Evolutionary conservation across 257 asterid genomes (phyloP).

Genomic region (Solanum chiquidenum): DNA sequence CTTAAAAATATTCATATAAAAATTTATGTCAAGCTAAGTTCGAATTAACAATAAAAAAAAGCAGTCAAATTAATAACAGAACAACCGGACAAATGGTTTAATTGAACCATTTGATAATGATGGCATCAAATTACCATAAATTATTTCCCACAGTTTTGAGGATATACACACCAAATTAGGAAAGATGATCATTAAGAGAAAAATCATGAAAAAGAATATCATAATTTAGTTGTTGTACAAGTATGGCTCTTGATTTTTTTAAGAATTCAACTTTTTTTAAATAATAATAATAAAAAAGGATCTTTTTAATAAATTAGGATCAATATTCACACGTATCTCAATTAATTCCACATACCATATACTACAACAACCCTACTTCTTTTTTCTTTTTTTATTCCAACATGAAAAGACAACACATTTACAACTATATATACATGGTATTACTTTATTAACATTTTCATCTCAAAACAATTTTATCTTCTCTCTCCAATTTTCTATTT

Average conservation of each 20-base stretch:
- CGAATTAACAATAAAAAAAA: no score
- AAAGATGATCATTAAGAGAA: background rate
- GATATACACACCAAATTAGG: background rate
- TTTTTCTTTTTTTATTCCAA: background rate
- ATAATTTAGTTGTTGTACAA: no score
- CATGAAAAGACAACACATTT: background rate
- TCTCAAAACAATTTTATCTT: background rate
- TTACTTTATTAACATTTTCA: background rate
- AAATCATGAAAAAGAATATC: no score
- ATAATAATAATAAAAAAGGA: no score
- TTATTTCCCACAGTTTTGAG: background rate
- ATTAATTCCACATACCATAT: background rate
- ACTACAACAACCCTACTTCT: background rate
- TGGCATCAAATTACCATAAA: background rate
- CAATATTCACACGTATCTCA: background rate
- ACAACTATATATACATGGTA: background rate
- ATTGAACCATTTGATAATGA: background rate
- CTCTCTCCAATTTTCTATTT: background rate
- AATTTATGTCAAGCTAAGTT: no score
- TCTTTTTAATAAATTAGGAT: no score
- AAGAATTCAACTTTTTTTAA: no score
- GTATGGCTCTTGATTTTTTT: no score
- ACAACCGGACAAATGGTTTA: background rate
- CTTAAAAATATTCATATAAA: no score
- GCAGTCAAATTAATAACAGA: no score